These are phyloP conservation scores for Aspergillus candidus DNA, from an alignment of 2,329 filamentous ascomycete genomes.

Conservation along the genomic window DNA sequence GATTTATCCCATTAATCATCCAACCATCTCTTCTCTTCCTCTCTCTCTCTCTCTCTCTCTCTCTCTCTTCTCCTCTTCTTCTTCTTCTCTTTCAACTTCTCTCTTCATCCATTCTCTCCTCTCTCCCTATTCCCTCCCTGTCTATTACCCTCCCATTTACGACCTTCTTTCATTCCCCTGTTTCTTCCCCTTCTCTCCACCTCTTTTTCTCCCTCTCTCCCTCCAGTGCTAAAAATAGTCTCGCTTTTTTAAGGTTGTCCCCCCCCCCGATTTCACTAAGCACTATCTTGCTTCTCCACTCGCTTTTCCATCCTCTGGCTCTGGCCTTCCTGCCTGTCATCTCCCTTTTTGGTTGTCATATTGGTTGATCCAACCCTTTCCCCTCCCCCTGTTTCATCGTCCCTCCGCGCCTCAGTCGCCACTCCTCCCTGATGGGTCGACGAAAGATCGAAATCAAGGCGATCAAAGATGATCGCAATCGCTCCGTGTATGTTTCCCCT, in stretches of 20 bases:
- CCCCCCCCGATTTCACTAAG: too few species aligned
- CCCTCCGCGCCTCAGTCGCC: constrained; percentile 1
- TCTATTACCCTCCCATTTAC: too few species aligned
- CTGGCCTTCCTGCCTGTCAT: background rate
- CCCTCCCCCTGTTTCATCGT: constrained; percentile 7
- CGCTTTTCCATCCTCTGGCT: too few species aligned
- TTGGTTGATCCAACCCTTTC: constrained; percentile 4
- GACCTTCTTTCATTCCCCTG: background rate
- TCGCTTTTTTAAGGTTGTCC: too few species aligned
- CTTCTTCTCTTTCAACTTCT: constrained; percentile 1
- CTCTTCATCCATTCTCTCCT: constrained; percentile 1
- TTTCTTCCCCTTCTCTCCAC: background rate
- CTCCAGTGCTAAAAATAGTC: too few species aligned
- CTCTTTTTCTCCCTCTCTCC: too few species aligned
- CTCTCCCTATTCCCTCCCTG: background rate
- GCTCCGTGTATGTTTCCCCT: constrained; percentile 72
- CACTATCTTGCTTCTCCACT: too few species aligned
- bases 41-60: constrained; percentile 3
- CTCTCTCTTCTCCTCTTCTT: background rate
- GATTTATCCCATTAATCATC: too few species aligned
- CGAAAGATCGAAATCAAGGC: constrained; percentile 99
- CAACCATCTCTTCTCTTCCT: background rate
- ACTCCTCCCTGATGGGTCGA: constrained; percentile 65
- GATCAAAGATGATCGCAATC: constrained; percentile 97
- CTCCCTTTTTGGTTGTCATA: background rate